phyloP scores from a whole-genome alignment of 1,284 basidiomycete species.

The Leccinum solheimii region DNA sequence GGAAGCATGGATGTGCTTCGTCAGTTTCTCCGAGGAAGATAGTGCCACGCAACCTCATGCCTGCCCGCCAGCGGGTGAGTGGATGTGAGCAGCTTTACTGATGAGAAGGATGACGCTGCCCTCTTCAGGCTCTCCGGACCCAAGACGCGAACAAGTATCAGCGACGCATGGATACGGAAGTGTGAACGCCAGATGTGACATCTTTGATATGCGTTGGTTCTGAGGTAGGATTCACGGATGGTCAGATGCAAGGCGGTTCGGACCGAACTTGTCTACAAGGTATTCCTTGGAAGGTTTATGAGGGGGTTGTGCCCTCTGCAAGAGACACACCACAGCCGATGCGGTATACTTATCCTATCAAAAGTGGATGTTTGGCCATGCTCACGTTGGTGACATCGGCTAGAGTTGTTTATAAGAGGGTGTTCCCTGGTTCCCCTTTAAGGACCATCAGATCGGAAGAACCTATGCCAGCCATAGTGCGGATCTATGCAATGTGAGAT shows the following conservation, averaged over 20 bases:
- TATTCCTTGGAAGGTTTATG: constrained; percentile 34
- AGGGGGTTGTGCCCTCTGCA: constrained; percentile 33
- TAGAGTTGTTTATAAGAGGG: constrained; percentile 21
- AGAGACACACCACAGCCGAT: constrained; percentile 37
- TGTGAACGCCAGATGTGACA: constrained; percentile 37
- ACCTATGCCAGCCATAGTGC: constrained; percentile 19
- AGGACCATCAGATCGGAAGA: constrained; percentile 13
- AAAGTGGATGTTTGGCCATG: constrained; percentile 6
- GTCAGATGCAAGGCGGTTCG: constrained; percentile 19
- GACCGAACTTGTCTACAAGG: constrained; percentile 37
- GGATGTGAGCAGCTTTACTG: constrained; percentile 48
- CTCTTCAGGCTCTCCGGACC: background rate
- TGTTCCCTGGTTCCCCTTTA: constrained; percentile 1
- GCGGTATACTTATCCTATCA: constrained; percentile 30
- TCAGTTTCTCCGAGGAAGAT: background rate
- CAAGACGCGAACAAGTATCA: constrained; percentile 15
- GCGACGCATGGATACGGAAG: constrained; percentile 40
- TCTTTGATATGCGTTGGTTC: constrained; percentile 21
- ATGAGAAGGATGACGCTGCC: constrained; percentile 35
- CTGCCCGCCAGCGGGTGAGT: constrained; percentile 47
- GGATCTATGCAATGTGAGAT: constrained; percentile 11
- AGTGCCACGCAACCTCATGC: background rate
- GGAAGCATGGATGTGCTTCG: background rate
- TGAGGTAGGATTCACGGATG: constrained; percentile 20
- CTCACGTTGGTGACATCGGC: constrained; percentile 15